A percentile compares a stretch with the other conserved stretches of the same genome.
Conservation (phyloP, 1,139 yeast species). For the Arxiozyma heterogenica region DNA sequence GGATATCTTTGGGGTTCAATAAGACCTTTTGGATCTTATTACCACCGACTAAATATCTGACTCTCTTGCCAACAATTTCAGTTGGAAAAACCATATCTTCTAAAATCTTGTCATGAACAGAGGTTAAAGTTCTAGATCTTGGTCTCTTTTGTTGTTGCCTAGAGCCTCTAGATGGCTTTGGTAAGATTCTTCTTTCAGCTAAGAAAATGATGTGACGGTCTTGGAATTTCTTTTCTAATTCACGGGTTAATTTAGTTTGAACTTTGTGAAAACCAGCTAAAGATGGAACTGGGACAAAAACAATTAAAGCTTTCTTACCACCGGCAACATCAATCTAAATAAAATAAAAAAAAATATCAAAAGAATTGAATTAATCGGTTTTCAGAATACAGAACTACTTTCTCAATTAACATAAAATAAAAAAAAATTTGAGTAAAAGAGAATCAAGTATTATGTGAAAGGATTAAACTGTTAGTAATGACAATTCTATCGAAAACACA, state of each 20-base stretch:
- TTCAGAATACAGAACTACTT: not conserved
- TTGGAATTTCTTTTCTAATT: slow-evolving; percentile 99
- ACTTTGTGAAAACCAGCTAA: slow-evolving; percentile 93
- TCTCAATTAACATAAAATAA: not conserved
- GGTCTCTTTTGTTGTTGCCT: slow-evolving; percentile 98
- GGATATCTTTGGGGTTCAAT: slow-evolving; percentile 96
- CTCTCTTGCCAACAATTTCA: slow-evolving; percentile 98
- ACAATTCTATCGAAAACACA: not conserved
- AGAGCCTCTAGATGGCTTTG: slow-evolving; percentile 87
- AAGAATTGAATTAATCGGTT: not conserved
- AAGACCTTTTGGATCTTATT: slow-evolving; percentile 96
- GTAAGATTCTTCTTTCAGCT: slow-evolving; percentile 99
- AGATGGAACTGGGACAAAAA: slow-evolving; percentile 97
- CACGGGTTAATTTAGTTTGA: slow-evolving; percentile 96
- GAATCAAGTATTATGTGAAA: not conserved
- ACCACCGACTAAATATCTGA: slow-evolving; percentile 98
- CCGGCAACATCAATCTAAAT: slow-evolving; percentile 80
- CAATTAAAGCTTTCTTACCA: slow-evolving; percentile 97
- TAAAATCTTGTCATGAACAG: slow-evolving; percentile 97
- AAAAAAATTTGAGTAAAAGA: too few relatives aligned
- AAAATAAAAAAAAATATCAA: not conserved
- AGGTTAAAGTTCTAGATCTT: slow-evolving; percentile 97
- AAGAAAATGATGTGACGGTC: slow-evolving; percentile 99
- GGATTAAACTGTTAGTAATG: not conserved
- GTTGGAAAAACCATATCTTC: slow-evolving; percentile 99